These are phyloP conservation scores for Leccinum longicurvipes DNA, from an alignment of 768 basidiomycete genomes.

Conservation along the genomic window DNA sequence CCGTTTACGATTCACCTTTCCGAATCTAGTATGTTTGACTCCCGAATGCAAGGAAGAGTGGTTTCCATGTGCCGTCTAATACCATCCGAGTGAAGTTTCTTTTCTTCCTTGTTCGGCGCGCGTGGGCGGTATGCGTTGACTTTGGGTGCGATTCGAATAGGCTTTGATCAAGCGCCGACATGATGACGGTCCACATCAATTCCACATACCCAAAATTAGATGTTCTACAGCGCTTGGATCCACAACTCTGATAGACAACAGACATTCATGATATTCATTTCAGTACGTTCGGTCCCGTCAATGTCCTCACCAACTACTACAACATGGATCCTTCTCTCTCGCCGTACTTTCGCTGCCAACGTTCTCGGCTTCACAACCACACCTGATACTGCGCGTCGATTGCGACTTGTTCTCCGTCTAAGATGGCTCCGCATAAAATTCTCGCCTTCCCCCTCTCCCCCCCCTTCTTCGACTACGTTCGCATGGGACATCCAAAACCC, in stretches of 20 bases:
- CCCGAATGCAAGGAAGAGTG: too few relatives aligned
- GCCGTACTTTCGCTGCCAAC: not conserved
- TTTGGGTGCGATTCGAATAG: too few relatives aligned
- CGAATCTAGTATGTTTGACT: too few relatives aligned
- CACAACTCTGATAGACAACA: not conserved
- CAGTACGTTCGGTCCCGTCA: not conserved
- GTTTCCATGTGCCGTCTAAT: too few relatives aligned
- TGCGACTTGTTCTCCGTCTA: not conserved
- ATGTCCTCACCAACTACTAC: not conserved
- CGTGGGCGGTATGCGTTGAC: too few relatives aligned
- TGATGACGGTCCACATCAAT: not conserved
- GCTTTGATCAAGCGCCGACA: too few relatives aligned
- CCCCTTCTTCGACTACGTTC: slow-evolving; percentile 5
- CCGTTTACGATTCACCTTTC: too few relatives aligned
- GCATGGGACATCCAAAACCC: slow-evolving; percentile 18
- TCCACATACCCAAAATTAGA: not conserved
- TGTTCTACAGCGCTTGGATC: not conserved
- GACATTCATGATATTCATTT: not conserved
- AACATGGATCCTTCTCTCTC: not conserved
- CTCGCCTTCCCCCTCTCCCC: not conserved
- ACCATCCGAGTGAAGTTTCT: too few relatives aligned
- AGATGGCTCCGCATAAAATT: not conserved
- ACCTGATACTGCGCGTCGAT: not conserved
- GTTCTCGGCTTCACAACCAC: not conserved
- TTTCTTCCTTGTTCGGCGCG: too few relatives aligned